Base-by-base conservation (phyloP, 768 basidiomycete genomes). In the Mycena vulgaris region DNA sequence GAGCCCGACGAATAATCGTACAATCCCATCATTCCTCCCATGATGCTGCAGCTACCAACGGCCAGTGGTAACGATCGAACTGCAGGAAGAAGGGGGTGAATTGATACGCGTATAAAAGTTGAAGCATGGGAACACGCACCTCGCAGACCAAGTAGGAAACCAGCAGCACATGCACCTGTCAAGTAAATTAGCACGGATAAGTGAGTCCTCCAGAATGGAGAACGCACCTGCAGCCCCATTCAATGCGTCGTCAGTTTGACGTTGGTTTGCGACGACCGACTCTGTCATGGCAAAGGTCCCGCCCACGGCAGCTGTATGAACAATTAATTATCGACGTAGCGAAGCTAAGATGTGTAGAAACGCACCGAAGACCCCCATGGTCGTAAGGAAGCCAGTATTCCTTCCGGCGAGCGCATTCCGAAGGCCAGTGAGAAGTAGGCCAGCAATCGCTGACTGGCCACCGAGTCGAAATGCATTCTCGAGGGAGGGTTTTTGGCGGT, bases 291-390 rank as follows among this genome's bases (percentile, higher is more conserved):
- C 93, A 78, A 94, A 98, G 6, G 93, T 87, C 69, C 90, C 91
- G 30, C 94, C 96, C 91, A 97, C 94, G 25, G 93, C 95, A 75
- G 94, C 96, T 98, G 62, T 63, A 40, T 52, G 53, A 51, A n/a
- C 55, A 67, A 47, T 70, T 23, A 63, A 39, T 28, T n/a, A 63
- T n/a, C 66, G 57, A 33, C 53, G 60, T 49, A 63, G 10, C 40
- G 33, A 11, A 42, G 23, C 17, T 42, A 45, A 66, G 35, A 57
- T 23, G 10, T 66, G 21, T 55, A 56, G n/a, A 14, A 25, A 84
- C 92, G 75, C 61, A 98, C 97, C 93, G 77, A 98, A 97, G 80
- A 95, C 90, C 14, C 94, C 96, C 78, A 97, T 95, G 4, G 96
- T 95, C 60, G 95, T 95, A 74, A 96, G 78, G 80, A 98, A 90